Evolutionary conservation across 2,329 filamentous ascomycete species (phyloP), one percentile per base, ranked within the genome.

Genomic region (Trichothecium roseum): DNA sequence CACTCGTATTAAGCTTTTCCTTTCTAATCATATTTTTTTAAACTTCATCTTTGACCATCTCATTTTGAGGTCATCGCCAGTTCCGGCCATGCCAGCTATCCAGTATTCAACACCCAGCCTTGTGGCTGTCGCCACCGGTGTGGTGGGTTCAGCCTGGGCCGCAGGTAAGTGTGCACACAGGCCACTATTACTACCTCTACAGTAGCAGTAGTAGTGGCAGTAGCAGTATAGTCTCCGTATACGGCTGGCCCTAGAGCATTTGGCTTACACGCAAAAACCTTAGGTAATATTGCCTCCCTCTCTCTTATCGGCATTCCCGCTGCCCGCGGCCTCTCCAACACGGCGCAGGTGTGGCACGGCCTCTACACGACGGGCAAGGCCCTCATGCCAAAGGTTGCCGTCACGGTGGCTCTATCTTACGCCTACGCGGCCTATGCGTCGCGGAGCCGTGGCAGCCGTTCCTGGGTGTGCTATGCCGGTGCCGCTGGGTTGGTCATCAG

Each of bases 91-190:
- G 20, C 10, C 20, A 24, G 10, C 20, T 24, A 24, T 24, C 10
- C 20, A 24, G 10, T 24, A 24, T 10, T 24, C 54, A 2, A 45
- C 47, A 10, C 52, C 52, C 2, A 45, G 54, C 6, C 48, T 59
- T 13, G 17, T 60, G 30, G 57, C 57, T 17, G 50, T 55, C 18
- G 52, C 59, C 18, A 56, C 53, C n/a, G 59, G 59, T 39, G 48
- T 63, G 17, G 37, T 57, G 20, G 55, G 57, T 27, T 59, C 59
- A 14, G 52, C 54, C 9, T 63, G 57, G 55, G 45, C 47, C 29
- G 54, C 59, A 9, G 59, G 59, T 59, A 45, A 40, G 39, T 30
- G 12, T 13, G 12, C 18, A 5, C 22, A 3, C 14, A 12, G 18
- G 3, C 14, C 17, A 24, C 8, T n/a, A 18, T 32, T 45, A 6